These are phyloP conservation scores for Aspergillus hiratsukae DNA, from an alignment of 2,329 filamentous ascomycete genomes.

Conservation along the genomic window DNA sequence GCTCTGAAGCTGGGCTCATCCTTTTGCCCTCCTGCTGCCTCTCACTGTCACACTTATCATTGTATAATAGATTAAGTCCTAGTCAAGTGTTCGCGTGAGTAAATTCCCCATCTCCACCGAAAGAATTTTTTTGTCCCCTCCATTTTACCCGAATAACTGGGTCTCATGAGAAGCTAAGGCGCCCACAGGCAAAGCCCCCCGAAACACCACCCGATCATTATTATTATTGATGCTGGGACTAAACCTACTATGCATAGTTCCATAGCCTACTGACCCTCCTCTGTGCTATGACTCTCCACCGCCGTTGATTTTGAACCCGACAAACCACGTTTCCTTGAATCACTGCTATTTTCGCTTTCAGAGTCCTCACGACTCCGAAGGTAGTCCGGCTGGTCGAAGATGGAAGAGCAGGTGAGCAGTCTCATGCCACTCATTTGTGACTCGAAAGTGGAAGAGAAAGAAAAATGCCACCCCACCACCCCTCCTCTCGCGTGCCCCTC, in stretches of 20 bases:
- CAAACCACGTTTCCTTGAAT: slow-evolving; percentile 14
- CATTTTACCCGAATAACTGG: slow-evolving; percentile 12
- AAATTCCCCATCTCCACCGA: neutral
- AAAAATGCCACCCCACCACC: slow-evolving; percentile 11
- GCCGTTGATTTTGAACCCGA: slow-evolving; percentile 16
- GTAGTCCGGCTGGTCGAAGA: slow-evolving; percentile 38
- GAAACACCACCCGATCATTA: neutral
- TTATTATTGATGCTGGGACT: neutral
- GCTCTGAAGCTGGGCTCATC: neutral
- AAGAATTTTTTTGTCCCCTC: slow-evolving; percentile 1
- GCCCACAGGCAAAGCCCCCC: slow-evolving; percentile 1
- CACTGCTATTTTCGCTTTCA: slow-evolving; percentile 19
- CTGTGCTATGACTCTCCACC: slow-evolving; percentile 23
- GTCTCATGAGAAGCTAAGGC: slow-evolving; percentile 4
- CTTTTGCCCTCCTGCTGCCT: neutral
- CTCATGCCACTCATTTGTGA: slow-evolving; percentile 1
- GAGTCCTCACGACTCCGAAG: slow-evolving; percentile 24
- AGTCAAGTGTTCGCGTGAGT: neutral
- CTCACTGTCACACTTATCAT: neutral
- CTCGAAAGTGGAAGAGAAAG: slow-evolving; percentile 1
- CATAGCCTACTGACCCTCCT: slow-evolving; percentile 8
- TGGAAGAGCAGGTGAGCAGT: slow-evolving; percentile 42
- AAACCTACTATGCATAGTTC: slow-evolving; percentile 6
- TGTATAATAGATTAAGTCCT: neutral
- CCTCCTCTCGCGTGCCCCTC: slow-evolving; percentile 19